Evolutionary conservation across 176 grass and related monocot species (phyloP).

Genomic region (Triticum monococcum): DNA sequence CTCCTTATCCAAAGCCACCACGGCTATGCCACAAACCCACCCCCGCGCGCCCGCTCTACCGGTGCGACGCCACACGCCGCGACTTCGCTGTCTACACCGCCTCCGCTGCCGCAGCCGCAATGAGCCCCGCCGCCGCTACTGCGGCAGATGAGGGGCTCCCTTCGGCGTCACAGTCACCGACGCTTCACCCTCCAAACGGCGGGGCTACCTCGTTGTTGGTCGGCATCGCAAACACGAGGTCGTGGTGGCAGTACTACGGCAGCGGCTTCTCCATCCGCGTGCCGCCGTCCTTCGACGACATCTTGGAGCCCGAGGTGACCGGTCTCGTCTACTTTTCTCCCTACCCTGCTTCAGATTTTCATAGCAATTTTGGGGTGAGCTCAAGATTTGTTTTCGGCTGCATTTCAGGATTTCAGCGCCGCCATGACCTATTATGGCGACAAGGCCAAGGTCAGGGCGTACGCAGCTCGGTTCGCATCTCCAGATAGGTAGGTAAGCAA

Average conservation of each 20-base stretch:
- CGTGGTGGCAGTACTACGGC: constrained; percentile 86
- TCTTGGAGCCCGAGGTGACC: constrained; percentile 86
- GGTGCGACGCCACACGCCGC: constrained; percentile 49
- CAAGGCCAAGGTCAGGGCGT: constrained; percentile 71
- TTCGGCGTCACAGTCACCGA: background rate
- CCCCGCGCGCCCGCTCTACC: background rate
- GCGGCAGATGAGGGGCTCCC: constrained; percentile 36
- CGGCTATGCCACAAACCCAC: constrained; percentile 11
- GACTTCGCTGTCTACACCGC: constrained; percentile 46
- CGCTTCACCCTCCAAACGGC: background rate
- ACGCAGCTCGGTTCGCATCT: constrained; percentile 87
- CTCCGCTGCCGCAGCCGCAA: constrained; percentile 28
- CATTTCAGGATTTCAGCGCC: constrained; percentile 61
- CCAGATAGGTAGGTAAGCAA: constrained; percentile 74
- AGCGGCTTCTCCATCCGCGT: constrained; percentile 91
- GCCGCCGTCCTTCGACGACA: constrained; percentile 85
- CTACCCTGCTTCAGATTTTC: background rate
- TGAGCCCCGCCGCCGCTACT: constrained; percentile 4
- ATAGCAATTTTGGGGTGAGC: background rate
- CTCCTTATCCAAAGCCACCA: constrained; percentile 22
- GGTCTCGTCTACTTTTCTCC: background rate
- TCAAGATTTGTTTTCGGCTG: background rate
- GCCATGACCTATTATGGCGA: constrained; percentile 89
- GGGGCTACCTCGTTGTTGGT: constrained; percentile 23
- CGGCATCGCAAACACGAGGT: constrained; percentile 84